These are phyloP conservation scores for Monosporascus sp. DNA, from an alignment of 2,329 filamentous ascomycete species.

Conservation along the genomic window DNA sequence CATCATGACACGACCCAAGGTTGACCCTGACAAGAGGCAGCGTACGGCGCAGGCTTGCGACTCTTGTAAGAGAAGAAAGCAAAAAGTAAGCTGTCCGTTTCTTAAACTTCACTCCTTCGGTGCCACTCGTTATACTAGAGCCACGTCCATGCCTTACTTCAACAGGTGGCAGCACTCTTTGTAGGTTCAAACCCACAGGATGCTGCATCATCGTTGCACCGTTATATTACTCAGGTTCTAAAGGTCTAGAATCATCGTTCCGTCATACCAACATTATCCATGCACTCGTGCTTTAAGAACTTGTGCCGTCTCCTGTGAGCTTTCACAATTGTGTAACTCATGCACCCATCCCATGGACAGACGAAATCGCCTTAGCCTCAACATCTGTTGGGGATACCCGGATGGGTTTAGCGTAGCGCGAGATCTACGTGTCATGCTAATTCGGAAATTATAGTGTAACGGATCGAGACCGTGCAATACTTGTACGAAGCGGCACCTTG, in stretches of 20 bases:
- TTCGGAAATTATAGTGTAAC: slow-evolving; percentile 44
- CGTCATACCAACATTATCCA: background rate
- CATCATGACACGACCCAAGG: slow-evolving; percentile 46
- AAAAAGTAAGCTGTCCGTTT: slow-evolving; percentile 49
- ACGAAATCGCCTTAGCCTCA: background rate
- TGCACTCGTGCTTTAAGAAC: background rate
- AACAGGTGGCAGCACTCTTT: background rate
- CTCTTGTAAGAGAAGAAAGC: slow-evolving; percentile 60
- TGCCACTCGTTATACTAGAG: background rate
- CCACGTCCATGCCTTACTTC: background rate
- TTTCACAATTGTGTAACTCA: background rate
- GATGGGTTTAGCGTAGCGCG: background rate
- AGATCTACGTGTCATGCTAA: slow-evolving; percentile 2
- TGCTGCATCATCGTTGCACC: background rate
- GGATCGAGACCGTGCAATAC: slow-evolving; percentile 52
- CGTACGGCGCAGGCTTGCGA: slow-evolving; percentile 61
- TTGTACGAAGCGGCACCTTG: slow-evolving; percentile 48
- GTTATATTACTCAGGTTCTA: background rate
- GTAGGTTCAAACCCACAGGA: background rate
- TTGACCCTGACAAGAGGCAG: slow-evolving; percentile 55
- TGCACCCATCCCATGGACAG: background rate
- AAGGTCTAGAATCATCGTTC: background rate
- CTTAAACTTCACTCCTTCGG: background rate
- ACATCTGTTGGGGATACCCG: background rate
- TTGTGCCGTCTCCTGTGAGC: background rate